Evolutionary conservation across 345 rosid species (phyloP).

Genomic region (Salix caprea): DNA sequence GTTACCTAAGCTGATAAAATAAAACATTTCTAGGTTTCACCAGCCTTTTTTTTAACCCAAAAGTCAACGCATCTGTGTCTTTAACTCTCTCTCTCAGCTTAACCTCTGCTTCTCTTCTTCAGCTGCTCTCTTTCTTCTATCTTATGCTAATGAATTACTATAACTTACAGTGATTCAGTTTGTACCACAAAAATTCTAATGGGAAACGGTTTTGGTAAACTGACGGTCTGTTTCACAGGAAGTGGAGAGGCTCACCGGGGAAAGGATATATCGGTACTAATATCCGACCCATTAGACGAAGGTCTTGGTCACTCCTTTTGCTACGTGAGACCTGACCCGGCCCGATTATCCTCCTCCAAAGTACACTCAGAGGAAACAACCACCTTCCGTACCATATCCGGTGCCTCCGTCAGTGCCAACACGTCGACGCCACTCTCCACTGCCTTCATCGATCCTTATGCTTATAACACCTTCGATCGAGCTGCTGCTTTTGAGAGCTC

Average conservation of each 20-base stretch:
- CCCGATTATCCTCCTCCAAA: slow-evolving; percentile 62
- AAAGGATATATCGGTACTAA: slow-evolving; percentile 34
- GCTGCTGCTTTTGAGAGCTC: slow-evolving; percentile 95
- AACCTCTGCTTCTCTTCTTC: slow-evolving; percentile 3
- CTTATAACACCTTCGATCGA: slow-evolving; percentile 48
- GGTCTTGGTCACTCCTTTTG: slow-evolving; percentile 95
- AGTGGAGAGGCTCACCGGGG: slow-evolving; percentile 42
- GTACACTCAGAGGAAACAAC: slow-evolving; percentile 83
- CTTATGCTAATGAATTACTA: neutral
- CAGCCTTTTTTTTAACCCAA: slow-evolving; percentile 5
- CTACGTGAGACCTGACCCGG: slow-evolving; percentile 80
- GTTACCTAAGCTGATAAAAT: slow-evolving; percentile 8
- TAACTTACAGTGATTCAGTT: neutral
- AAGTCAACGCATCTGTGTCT: slow-evolving; percentile 66
- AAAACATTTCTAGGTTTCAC: slow-evolving; percentile 24
- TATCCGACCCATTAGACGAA: slow-evolving; percentile 69
- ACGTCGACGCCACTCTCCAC: slow-evolving; percentile 89
- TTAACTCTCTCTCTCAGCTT: slow-evolving; percentile 11
- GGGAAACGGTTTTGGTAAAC: slow-evolving; percentile 83
- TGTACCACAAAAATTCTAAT: slow-evolving; percentile 20
- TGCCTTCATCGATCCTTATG: slow-evolving; percentile 62
- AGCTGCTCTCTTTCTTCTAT: slow-evolving; percentile 14
- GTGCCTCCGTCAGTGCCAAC: slow-evolving; percentile 96
- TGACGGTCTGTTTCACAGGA: slow-evolving; percentile 69
- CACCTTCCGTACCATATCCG: slow-evolving; percentile 85